Evolutionary conservation across 2,329 filamentous ascomycete genomes (phyloP).

Genomic region (Periconia sp.): DNA sequence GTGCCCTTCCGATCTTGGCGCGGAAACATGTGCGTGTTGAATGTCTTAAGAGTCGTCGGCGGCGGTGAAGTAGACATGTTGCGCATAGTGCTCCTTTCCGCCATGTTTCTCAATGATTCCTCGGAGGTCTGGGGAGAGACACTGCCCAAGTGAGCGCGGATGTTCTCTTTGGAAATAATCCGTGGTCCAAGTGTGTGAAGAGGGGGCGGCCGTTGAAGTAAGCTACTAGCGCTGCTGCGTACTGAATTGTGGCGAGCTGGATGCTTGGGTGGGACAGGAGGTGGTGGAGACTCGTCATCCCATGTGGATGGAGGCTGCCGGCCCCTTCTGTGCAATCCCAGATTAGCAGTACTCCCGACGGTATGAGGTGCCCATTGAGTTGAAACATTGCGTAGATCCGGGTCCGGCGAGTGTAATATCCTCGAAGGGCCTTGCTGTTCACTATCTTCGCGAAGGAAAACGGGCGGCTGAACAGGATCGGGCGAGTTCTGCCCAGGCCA

Average conservation of each 20-base stretch:
- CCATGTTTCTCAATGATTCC: constrained; percentile 15
- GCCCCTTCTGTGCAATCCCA: no score
- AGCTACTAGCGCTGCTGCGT: not conserved
- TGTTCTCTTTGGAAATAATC: constrained; percentile 42
- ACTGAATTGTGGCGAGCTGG: constrained; percentile 14
- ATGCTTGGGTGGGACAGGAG: constrained; percentile 29
- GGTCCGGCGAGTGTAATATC: no score
- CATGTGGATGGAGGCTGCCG: no score
- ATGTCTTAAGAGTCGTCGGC: constrained; percentile 22
- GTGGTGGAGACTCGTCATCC: not conserved
- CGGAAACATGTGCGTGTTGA: constrained; percentile 39
- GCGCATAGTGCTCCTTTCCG: no score
- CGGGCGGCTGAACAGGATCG: no score
- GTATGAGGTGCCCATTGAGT: no score
- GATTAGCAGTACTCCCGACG: no score
- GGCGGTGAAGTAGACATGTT: no score
- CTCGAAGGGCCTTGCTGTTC: no score
- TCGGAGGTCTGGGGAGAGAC: constrained; percentile 9
- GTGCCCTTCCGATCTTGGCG: constrained; percentile 23
- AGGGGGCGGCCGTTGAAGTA: not conserved
- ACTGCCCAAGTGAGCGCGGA: constrained; percentile 29
- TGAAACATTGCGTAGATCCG: no score
- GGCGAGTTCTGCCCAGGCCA: constrained; percentile 7
- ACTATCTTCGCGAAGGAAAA: no score
- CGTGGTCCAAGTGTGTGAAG: constrained; percentile 14